Percentiles rank a stretch among this genome's conserved stretches.
Evolutionary conservation across 1,139 yeast species (phyloP).

Genomic region (Hanseniaspora uvarum): DNA sequence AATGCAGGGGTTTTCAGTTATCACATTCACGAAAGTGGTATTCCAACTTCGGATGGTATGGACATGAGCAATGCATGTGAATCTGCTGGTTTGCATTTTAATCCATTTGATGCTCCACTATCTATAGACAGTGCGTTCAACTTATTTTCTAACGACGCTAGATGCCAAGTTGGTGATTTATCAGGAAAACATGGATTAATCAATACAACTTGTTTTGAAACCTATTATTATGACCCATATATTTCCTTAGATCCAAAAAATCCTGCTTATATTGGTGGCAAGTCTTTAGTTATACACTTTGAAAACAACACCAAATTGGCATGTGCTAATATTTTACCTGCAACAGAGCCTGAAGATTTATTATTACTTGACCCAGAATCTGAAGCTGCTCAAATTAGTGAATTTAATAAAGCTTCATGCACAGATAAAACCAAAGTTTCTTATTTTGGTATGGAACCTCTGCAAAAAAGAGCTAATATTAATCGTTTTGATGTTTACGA

Average conservation of each 20-base stretch:
- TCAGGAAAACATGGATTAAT: constrained; percentile 56
- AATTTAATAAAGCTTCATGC: neutral
- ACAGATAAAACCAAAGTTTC: neutral
- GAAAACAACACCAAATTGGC: constrained; percentile 44
- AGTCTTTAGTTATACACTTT: constrained; percentile 44
- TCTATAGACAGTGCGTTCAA: constrained; percentile 37
- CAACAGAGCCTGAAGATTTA: neutral
- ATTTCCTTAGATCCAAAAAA: constrained; percentile 42
- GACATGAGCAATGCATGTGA: constrained; percentile 33
- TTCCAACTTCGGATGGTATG: constrained; percentile 28
- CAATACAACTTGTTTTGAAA: constrained; percentile 46
- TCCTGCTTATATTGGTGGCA: constrained; percentile 44
- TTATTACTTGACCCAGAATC: neutral
- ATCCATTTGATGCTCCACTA: constrained; percentile 38
- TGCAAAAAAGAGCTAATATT: neutral
- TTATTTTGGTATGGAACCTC: neutral
- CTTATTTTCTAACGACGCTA: constrained; percentile 39
- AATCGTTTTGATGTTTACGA: neutral
- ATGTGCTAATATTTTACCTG: constrained; percentile 41
- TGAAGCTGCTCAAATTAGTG: neutral
- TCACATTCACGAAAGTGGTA: constrained; percentile 46
- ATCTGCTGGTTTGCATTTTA: constrained; percentile 42
- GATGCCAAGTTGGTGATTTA: constrained; percentile 52
- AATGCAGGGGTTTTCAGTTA: constrained; percentile 50
- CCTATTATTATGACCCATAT: constrained; percentile 45